A percentile compares a stretch with the other conserved stretches of the same genome.
Conservation (phyloP, 768 basidiomycete genomes). For the Trametes punicea region DNA sequence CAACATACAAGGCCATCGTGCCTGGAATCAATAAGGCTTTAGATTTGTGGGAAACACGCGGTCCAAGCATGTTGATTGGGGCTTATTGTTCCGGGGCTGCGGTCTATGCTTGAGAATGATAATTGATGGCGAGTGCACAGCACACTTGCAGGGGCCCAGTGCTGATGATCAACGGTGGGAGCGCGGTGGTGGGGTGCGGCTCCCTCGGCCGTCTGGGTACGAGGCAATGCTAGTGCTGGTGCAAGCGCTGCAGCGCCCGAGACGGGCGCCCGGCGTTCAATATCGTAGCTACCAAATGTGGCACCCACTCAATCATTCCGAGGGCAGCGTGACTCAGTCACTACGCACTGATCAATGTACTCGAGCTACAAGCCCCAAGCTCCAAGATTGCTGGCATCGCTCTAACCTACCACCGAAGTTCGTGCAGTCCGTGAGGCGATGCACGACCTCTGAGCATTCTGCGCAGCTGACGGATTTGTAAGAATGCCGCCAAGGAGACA, state of each 20-base stretch:
- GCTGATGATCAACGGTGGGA: no score
- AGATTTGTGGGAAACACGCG: not conserved
- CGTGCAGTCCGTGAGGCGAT: not conserved
- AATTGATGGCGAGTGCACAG: no score
- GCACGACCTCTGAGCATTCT: not conserved
- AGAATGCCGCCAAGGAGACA: slow-evolving; percentile 15
- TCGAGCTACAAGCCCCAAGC: no score
- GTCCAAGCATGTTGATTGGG: no score
- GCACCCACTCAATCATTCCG: not conserved
- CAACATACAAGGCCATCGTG: not conserved
- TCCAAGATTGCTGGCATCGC: not conserved
- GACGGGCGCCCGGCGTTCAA: slow-evolving; percentile 7
- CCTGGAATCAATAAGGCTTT: not conserved
- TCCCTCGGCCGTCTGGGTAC: not conserved
- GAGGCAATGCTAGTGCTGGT: not conserved
- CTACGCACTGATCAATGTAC: not conserved
- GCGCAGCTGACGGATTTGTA: not conserved
- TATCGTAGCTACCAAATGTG: slow-evolving; percentile 3
- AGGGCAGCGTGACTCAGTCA: not conserved
- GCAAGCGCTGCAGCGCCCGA: not conserved
- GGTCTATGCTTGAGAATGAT: no score
- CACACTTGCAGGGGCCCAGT: no score
- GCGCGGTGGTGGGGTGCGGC: no score
- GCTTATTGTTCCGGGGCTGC: no score
- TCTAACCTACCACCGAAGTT: not conserved